phyloP scores from a whole-genome alignment of 1,284 basidiomycete species.

The Sporisorium reilianum region DNA sequence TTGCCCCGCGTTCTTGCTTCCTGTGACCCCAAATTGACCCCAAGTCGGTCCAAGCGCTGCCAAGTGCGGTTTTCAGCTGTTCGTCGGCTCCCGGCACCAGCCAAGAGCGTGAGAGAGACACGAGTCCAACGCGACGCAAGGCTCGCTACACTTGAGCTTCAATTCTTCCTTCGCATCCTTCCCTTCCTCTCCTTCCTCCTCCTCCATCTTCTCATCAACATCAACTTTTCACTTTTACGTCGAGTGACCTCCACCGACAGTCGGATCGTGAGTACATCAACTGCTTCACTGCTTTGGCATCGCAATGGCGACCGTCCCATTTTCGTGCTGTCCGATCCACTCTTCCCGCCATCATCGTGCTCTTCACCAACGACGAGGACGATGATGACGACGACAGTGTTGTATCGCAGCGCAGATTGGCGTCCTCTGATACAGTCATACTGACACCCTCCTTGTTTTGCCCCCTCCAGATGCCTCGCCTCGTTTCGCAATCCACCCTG shows the following conservation, averaged over 20 bases:
- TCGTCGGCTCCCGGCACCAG: conserved; percentile 4
- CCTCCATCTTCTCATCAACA: conserved; percentile 1
- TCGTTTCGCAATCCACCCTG: conserved; percentile 51
- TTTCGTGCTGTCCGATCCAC: neutral
- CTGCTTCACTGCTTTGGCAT: neutral
- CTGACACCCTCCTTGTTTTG: neutral
- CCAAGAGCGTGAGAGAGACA: neutral
- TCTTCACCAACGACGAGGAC: neutral
- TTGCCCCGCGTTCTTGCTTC: conserved; percentile 16
- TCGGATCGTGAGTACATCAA: conserved; percentile 36
- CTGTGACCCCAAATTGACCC: too few relatives aligned
- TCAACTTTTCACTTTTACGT: conserved; percentile 12
- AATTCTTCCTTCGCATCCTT: conserved; percentile 14
- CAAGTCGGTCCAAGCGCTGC: conserved; percentile 21
- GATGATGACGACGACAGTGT: neutral
- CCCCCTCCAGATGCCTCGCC: conserved; percentile 52
- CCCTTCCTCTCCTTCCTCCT: conserved; percentile 2
- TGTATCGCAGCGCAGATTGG: neutral
- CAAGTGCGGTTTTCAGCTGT: neutral
- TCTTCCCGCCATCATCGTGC: neutral
- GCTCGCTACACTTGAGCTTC: conserved; percentile 3
- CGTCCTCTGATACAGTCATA: neutral
- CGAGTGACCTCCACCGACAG: conserved; percentile 26
- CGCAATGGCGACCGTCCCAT: neutral
- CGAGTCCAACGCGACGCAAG: neutral